Conservation (phyloP, 768 basidiomycete species). For the Pleurotus citrinopileatus region DNA sequence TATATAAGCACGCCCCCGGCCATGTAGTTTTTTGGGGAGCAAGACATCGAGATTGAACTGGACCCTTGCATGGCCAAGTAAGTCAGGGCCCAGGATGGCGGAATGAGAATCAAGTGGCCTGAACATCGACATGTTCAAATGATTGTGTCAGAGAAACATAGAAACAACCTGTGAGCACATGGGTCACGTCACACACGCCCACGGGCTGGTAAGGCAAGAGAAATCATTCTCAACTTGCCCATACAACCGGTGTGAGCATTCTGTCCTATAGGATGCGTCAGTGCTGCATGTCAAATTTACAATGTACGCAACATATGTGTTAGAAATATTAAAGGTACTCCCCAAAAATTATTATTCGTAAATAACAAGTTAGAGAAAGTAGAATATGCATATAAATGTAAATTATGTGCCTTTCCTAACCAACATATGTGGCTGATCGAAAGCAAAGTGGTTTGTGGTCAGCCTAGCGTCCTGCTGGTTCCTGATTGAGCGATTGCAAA, state of each 20-base stretch:
- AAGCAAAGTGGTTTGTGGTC: neutral
- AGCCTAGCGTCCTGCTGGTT: no score
- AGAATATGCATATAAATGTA: neutral
- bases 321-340: no score
- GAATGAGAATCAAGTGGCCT: conserved; percentile 7
- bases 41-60: conserved; percentile 9
- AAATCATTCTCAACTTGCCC: neutral
- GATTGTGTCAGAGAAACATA: conserved; percentile 8
- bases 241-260: neutral
- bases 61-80: conserved; percentile 5
- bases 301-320: no score
- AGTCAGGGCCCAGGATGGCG: conserved; percentile 2
- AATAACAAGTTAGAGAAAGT: no score
- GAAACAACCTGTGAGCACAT: conserved; percentile 9
- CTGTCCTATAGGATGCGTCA: neutral
- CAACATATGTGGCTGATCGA: neutral
- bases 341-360: no score
- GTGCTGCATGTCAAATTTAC: conserved; percentile 7
- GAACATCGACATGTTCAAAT: conserved; percentile 5
- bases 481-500: conserved; percentile 3
- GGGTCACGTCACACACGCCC: conserved; percentile 1
- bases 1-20: neutral
- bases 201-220: neutral
- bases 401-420: neutral
- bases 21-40: neutral